Evolutionary conservation across 2,329 filamentous ascomycete genomes (phyloP).

Genomic region (Alternaria solani): DNA sequence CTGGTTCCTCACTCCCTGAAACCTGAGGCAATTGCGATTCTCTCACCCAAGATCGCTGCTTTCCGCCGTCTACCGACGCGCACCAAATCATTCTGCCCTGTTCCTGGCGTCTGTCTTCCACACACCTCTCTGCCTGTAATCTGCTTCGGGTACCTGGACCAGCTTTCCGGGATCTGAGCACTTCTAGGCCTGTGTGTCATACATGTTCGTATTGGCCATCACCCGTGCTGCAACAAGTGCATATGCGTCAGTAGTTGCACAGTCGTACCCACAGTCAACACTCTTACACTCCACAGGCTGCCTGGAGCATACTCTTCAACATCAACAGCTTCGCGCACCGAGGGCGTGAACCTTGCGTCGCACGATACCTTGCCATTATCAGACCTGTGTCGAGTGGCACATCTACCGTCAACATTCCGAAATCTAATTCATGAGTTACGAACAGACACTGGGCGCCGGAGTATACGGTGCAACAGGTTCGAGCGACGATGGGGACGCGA

Average conservation of each 20-base stretch:
- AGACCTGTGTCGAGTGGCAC: constrained; percentile 49
- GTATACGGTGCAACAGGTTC: constrained; percentile 40
- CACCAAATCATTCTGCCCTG: constrained; percentile 21
- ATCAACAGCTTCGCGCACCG: background rate
- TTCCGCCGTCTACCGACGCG: constrained; percentile 31
- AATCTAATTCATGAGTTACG: constrained; percentile 49
- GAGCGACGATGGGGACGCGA: constrained; percentile 31
- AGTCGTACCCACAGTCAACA: constrained; percentile 6
- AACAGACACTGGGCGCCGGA: constrained; percentile 43
- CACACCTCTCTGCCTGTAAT: constrained; percentile 15
- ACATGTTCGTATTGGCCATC: constrained; percentile 27
- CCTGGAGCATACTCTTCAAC: constrained; percentile 7
- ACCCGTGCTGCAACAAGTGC: constrained; percentile 18
- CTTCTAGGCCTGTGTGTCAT: constrained; percentile 15
- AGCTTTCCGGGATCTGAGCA: constrained; percentile 8
- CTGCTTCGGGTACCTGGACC: constrained; percentile 21
- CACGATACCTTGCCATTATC: constrained; percentile 8
- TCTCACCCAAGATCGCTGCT: constrained; percentile 37
- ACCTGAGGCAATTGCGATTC: constrained; percentile 22
- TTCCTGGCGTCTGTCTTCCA: constrained; percentile 26
- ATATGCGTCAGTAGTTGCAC: constrained; percentile 23
- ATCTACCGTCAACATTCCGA: constrained; percentile 38
- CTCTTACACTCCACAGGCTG: constrained; percentile 7
- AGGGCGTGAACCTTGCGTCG: constrained; percentile 1
- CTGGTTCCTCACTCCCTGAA: constrained; percentile 29